phyloP scores from a whole-genome alignment of 192 early-diverging fungal species.

The Coemansia sp. region DNA sequence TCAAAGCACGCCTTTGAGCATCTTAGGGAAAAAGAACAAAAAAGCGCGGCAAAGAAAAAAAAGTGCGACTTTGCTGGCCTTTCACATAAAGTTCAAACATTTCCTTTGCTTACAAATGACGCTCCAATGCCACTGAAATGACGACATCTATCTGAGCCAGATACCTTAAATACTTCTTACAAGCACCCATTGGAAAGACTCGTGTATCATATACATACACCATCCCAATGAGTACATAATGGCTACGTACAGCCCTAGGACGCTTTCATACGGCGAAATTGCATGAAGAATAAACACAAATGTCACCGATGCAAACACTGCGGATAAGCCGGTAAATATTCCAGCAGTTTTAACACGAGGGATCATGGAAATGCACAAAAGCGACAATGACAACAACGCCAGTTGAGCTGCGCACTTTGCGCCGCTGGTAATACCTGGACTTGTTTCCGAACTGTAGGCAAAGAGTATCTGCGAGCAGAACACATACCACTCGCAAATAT shows the following conservation, averaged over 20 bases:
- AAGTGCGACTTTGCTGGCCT: too few relatives aligned
- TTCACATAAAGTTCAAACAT: too few relatives aligned
- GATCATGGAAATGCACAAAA: not conserved
- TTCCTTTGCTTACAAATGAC: too few relatives aligned
- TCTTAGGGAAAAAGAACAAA: too few relatives aligned
- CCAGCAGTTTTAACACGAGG: not conserved
- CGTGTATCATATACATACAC: constrained; percentile 3
- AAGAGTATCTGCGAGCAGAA: not conserved
- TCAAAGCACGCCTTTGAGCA: too few relatives aligned
- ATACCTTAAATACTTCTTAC: not conserved
- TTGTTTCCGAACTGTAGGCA: not conserved
- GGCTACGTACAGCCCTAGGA: not conserved
- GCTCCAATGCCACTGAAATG: too few relatives aligned
- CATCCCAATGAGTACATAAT: not conserved
- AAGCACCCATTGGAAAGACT: constrained; percentile 1
- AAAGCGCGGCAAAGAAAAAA: too few relatives aligned
- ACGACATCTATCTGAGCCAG: not conserved
- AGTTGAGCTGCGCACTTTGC: not conserved
- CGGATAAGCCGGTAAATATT: not conserved
- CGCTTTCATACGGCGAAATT: not conserved
- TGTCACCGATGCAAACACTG: not conserved
- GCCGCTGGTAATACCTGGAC: not conserved
- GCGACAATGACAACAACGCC: not conserved
- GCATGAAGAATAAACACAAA: not conserved
- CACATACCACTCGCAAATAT: not conserved